Conservation (phyloP, 192 early-diverging fungal species). For the Borealophlyctis nickersoniae region DNA sequence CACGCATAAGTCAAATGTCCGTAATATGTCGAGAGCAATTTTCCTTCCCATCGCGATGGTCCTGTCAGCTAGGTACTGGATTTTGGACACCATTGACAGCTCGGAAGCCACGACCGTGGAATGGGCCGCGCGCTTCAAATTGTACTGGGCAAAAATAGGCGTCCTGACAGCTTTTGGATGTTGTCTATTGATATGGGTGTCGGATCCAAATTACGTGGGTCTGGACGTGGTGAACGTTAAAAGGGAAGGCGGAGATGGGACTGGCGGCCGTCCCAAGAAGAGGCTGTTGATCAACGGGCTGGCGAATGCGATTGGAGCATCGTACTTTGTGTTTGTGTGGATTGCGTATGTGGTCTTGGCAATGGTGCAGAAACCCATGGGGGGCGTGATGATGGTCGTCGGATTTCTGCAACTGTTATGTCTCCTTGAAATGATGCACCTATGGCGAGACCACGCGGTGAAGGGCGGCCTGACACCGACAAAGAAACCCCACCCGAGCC, state of each 20-base stretch:
- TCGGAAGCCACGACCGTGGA: conserved; percentile 4
- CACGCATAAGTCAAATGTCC: conserved; percentile 55
- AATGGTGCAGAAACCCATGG: conserved; percentile 79
- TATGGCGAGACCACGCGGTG: conserved; percentile 31
- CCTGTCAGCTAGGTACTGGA: conserved; percentile 40
- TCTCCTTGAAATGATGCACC: conserved; percentile 31
- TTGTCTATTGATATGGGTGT: conserved; percentile 32
- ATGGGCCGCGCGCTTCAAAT: conserved; percentile 9
- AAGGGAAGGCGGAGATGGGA: not conserved
- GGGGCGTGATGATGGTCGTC: conserved; percentile 51
- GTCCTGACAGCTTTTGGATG: conserved; percentile 16
- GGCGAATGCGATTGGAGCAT: conserved; percentile 65
- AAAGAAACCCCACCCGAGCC: too few species aligned
- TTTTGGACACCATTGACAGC: conserved; percentile 42
- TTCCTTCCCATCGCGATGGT: conserved; percentile 25
- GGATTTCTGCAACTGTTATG: conserved; percentile 35
- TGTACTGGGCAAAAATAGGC: conserved; percentile 36
- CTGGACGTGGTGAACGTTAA: conserved; percentile 16
- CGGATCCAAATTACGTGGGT: conserved; percentile 35
- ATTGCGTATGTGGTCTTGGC: conserved; percentile 58
- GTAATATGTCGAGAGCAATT: conserved; percentile 87
- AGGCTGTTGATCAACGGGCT: conserved; percentile 48
- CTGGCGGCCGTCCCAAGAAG: not conserved
- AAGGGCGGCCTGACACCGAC: too few species aligned
- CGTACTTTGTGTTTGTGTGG: conserved; percentile 57